phyloP scores from a whole-genome alignment of 116 monocot species.

The Zostera marina region DNA sequence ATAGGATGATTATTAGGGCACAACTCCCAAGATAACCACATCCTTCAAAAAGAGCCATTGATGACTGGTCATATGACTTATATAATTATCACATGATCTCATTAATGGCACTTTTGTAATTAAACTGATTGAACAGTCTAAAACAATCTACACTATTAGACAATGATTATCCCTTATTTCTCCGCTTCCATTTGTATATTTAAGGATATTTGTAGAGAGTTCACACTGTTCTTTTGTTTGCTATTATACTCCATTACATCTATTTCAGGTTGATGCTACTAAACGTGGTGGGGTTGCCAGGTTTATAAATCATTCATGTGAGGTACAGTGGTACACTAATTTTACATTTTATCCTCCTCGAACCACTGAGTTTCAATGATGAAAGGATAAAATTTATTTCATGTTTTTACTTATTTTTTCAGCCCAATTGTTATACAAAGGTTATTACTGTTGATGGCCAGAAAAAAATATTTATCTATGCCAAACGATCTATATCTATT shows the following conservation, averaged over 20 bases:
- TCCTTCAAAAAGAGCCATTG: too few relatives aligned
- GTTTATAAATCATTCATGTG: constrained; percentile 99
- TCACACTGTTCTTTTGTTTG: not conserved
- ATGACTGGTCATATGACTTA: too few relatives aligned
- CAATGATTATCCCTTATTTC: too few relatives aligned
- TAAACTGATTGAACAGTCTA: too few relatives aligned
- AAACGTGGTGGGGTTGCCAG: constrained; percentile 95
- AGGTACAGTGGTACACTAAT: constrained; percentile 74
- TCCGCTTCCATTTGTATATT: too few relatives aligned
- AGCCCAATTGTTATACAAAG: constrained; percentile 99
- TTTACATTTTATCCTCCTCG: not conserved
- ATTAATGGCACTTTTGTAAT: too few relatives aligned
- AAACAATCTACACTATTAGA: too few relatives aligned
- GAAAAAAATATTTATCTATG: constrained; percentile 98
- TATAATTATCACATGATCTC: too few relatives aligned
- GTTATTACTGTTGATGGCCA: constrained; percentile 93
- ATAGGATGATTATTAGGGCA: too few relatives aligned
- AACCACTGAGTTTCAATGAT: not conserved
- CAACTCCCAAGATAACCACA: too few relatives aligned
- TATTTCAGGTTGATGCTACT: constrained; percentile 87
- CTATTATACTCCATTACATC: not conserved
- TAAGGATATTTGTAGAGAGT: not conserved
- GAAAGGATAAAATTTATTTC: not conserved
- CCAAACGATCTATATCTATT: constrained; percentile 73
- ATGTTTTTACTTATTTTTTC: constrained; percentile 9